Base-by-base conservation (phyloP, 495 filamentous ascomycete genomes). In the Aspergillus nidulans region DNA sequence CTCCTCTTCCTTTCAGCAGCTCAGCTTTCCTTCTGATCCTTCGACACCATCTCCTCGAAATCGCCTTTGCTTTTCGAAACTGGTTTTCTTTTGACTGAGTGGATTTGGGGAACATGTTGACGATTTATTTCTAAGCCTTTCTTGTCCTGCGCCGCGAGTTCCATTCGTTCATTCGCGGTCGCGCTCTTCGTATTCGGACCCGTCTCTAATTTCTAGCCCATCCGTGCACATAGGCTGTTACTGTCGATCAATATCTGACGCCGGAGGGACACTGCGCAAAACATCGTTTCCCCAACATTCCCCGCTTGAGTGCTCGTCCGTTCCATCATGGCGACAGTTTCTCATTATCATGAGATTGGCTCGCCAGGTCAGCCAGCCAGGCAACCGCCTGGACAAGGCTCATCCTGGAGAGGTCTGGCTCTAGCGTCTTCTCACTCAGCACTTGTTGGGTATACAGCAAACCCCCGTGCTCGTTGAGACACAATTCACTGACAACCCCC, bases 381-480 rank as follows among this genome's bases (percentile, higher is more conserved):
- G 38, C 43, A n/a, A 47, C 43, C 40, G 21, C 10, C 43, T 21
- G 52, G 19, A 23, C 32, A 19, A 48, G 40, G 43, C 21, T 48
- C 34, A 28, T 48, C 34, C 20, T 24, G 43, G 18, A 48, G 38
- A 30, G 30, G 30, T 42, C 20, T 55, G 19, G 52, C 44, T n/a
- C 23, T 25, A n/a, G 32, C 34, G 18, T 61, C 61, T 4, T 58
- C 62, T 13, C 45, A 64, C 36, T n/a, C 67, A 38, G 40, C 65
- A 45, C 56, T 71, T 15, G 20, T 63, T 13, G 68, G 66, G 68
- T 71, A 42, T 16, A 58, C 50, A 42, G 15, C 36, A 10, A 24
- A 8, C 13, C 39, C 16, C 52, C 36, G 3, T 18, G 15, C 18
- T 18, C 5, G 26, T 24, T 18, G 51, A 15, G 13, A 13, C 16